Evolutionary conservation across 306 rosid species (phyloP).

Genomic region (Vicia sativa): DNA sequence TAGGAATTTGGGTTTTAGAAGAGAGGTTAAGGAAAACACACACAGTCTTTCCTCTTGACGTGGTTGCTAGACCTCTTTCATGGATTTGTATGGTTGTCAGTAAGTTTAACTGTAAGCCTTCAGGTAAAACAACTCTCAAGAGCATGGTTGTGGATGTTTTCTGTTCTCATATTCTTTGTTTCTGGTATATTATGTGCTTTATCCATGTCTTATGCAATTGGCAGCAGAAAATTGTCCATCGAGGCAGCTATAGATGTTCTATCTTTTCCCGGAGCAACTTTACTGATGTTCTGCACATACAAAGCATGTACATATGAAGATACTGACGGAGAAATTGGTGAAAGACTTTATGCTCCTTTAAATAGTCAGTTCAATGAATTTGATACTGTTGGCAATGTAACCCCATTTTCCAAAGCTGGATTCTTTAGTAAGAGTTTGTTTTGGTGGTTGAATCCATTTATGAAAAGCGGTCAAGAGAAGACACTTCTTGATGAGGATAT

Average conservation of each 20-base stretch:
- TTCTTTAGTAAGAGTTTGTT: constrained; percentile 46
- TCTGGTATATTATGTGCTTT: no score
- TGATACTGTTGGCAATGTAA: constrained; percentile 32
- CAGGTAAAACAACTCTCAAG: no score
- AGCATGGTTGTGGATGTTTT: no score
- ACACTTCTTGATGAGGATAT: constrained; percentile 62
- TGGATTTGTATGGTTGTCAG: no score
- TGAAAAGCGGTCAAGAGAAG: constrained; percentile 67
- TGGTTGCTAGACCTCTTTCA: no score
- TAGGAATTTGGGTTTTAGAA: no score
- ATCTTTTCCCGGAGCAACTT: no score
- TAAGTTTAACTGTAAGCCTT: no score
- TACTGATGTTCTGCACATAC: constrained; percentile 42
- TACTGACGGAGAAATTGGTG: constrained; percentile 23
- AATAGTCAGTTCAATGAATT: constrained; percentile 35
- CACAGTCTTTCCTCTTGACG: no score
- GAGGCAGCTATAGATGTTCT: constrained; percentile 40
- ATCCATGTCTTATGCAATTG: constrained; percentile 6
- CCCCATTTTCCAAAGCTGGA: constrained; percentile 71
- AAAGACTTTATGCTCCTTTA: constrained; percentile 50
- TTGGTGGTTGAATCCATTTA: constrained; percentile 77
- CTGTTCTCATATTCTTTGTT: no score
- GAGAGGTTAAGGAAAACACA: no score
- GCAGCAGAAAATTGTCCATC: constrained; percentile 32
- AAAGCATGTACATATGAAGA: constrained; percentile 28